phyloP scores from a whole-genome alignment of 768 basidiomycete genomes.

The Amanita subjunquillea region DNA sequence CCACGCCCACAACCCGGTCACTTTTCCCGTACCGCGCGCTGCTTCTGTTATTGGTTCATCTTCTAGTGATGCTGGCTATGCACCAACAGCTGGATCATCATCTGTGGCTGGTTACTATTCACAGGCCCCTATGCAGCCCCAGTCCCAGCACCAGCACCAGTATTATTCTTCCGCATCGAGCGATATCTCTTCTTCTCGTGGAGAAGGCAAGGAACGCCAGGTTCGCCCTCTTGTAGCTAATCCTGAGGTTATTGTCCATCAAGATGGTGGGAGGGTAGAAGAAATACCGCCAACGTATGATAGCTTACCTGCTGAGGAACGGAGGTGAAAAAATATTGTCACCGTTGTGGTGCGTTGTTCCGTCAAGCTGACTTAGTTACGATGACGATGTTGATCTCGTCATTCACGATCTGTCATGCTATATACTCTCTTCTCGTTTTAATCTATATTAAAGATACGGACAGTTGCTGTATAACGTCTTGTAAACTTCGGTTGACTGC shows the following conservation, averaged over 20 bases:
- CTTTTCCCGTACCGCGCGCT: not conserved
- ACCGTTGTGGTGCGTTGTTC: not conserved
- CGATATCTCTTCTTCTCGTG: not conserved
- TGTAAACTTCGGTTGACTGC: not conserved
- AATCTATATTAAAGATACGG: not conserved
- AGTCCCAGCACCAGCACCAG: slow-evolving; percentile 2
- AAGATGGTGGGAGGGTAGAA: slow-evolving; percentile 5
- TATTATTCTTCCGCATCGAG: not conserved
- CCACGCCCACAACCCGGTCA: not conserved
- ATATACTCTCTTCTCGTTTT: not conserved
- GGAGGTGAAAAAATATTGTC: not conserved
- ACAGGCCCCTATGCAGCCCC: not conserved
- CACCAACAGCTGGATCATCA: slow-evolving; percentile 1
- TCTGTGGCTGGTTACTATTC: slow-evolving; percentile 2
- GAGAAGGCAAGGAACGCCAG: slow-evolving; percentile 2
- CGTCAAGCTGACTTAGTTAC: not conserved
- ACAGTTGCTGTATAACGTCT: not conserved
- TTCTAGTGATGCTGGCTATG: slow-evolving; percentile 2
- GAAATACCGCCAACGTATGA: not conserved
- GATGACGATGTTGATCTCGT: too few relatives aligned
- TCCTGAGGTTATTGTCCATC: slow-evolving; percentile 4
- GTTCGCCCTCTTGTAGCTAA: not conserved
- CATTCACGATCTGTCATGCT: not conserved
- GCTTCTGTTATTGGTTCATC: not conserved
- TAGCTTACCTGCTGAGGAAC: slow-evolving; percentile 4